A percentile compares a stretch with the other conserved stretches of the same genome.
These are phyloP conservation scores for Rutidosis leptorrhynchoides DNA, from an alignment of 129 eudicot species.

Conservation along the genomic window DNA sequence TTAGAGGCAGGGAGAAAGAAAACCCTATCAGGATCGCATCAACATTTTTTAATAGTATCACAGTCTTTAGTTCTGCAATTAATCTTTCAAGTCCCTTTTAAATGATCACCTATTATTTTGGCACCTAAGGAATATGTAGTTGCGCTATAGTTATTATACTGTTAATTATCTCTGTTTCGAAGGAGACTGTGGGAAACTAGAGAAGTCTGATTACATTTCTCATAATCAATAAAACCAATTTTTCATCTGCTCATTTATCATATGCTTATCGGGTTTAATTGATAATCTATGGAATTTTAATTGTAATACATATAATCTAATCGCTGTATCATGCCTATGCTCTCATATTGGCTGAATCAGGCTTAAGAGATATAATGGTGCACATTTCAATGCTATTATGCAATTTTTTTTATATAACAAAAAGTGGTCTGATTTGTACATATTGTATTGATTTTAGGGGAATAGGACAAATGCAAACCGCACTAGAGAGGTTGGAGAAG, in stretches of 20 bases:
- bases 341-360: background rate
- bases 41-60: background rate
- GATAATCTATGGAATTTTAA: background rate
- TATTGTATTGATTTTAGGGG: slow-evolving; percentile 42
- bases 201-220: background rate
- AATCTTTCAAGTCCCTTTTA: background rate
- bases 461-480: slow-evolving; percentile 67
- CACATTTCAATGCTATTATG: background rate
- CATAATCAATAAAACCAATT: too few species aligned
- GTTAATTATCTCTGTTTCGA: background rate
- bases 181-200: background rate
- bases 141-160: background rate
- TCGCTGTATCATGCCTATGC: background rate
- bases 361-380: background rate
- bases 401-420: background rate
- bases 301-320: background rate
- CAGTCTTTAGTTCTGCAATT: background rate
- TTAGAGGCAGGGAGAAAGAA: background rate
- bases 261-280: background rate
- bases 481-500: slow-evolving; percentile 51
- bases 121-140: background rate
- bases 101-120: background rate
- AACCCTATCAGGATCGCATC: background rate
- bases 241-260: background rate
- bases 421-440: background rate